A percentile compares a stretch with the other conserved stretches of the same genome.
phyloP scores from a whole-genome alignment of 1,284 basidiomycete species.

The Leucoagaricus sp. region DNA sequence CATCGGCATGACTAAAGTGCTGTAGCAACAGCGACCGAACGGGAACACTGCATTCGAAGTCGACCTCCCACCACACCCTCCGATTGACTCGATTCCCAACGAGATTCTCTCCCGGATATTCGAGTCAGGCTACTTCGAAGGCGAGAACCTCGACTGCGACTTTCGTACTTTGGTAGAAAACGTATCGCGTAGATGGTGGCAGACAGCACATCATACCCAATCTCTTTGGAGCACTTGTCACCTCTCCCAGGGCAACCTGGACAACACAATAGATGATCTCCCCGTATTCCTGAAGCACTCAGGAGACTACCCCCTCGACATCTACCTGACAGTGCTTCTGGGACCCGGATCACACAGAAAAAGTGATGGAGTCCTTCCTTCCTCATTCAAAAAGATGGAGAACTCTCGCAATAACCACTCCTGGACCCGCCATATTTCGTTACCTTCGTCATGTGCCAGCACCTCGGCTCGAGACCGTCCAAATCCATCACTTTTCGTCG shows the following conservation, averaged over 20 bases:
- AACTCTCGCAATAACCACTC: constrained; percentile 22
- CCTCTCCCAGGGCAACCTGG: constrained; percentile 23
- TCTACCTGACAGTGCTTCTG: constrained; percentile 27
- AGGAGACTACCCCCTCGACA: constrained; percentile 26
- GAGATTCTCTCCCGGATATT: constrained; percentile 29
- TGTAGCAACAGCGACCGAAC: not conserved
- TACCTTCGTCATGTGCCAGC: constrained; percentile 20
- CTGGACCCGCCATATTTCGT: constrained; percentile 22
- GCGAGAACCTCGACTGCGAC: constrained; percentile 7
- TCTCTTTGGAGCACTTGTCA: constrained; percentile 30
- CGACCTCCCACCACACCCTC: constrained; percentile 1
- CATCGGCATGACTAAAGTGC: not conserved
- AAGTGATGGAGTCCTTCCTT: constrained; percentile 22
- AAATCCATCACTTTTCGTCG: constrained; percentile 22
- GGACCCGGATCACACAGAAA: constrained; percentile 18
- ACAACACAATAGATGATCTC: constrained; percentile 20
- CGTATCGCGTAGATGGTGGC: constrained; percentile 23
- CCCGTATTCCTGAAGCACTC: constrained; percentile 24
- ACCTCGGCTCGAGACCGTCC: constrained; percentile 23
- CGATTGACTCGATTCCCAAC: constrained; percentile 24
- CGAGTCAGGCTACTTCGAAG: constrained; percentile 22
- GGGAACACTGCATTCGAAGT: not conserved
- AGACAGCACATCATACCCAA: constrained; percentile 25
- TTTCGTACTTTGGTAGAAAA: constrained; percentile 21
- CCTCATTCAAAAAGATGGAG: constrained; percentile 28